Conservation (phyloP, 2,329 filamentous ascomycete species). For the Fusarium chaquense region DNA sequence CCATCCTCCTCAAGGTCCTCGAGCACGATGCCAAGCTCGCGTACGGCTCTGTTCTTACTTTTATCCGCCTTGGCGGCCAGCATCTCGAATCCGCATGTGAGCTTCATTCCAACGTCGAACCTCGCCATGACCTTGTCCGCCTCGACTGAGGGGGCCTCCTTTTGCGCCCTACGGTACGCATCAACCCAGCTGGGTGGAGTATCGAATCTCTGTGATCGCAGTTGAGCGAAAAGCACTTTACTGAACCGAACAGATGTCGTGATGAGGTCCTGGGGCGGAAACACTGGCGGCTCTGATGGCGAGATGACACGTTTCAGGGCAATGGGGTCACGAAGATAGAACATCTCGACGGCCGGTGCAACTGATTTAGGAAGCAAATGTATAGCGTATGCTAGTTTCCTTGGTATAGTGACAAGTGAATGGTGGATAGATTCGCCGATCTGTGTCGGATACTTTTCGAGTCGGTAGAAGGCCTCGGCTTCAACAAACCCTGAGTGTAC, state of each 20-base stretch:
- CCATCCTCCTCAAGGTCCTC: constrained; percentile 82
- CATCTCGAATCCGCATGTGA: constrained; percentile 93
- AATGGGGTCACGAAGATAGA: constrained; percentile 89
- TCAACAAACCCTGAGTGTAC: constrained; percentile 81
- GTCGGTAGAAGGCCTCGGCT: constrained; percentile 88
- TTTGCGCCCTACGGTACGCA: constrained; percentile 40
- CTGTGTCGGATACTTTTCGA: constrained; percentile 84
- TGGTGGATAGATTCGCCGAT: constrained; percentile 82
- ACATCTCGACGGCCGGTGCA: constrained; percentile 86
- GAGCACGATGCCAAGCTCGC: constrained; percentile 81
- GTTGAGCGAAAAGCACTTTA: constrained; percentile 88
- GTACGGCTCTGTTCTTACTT: constrained; percentile 74
- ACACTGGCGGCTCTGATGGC: constrained; percentile 66
- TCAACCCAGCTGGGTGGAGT: constrained; percentile 67
- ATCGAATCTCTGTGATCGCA: constrained; percentile 86
- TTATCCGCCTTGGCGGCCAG: constrained; percentile 76
- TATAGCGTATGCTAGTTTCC: constrained; percentile 83
- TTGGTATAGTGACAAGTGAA: constrained; percentile 78
- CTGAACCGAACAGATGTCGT: constrained; percentile 85
- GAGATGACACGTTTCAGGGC: constrained; percentile 76
- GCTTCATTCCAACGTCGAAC: constrained; percentile 86
- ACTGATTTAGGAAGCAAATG: constrained; percentile 81
- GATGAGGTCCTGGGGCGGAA: constrained; percentile 84
- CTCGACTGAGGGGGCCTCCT: constrained; percentile 27
- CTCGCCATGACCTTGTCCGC: constrained; percentile 45